phyloP scores from a whole-genome alignment of 1,284 basidiomycete species.

The Sanghuangporus baumii region DNA sequence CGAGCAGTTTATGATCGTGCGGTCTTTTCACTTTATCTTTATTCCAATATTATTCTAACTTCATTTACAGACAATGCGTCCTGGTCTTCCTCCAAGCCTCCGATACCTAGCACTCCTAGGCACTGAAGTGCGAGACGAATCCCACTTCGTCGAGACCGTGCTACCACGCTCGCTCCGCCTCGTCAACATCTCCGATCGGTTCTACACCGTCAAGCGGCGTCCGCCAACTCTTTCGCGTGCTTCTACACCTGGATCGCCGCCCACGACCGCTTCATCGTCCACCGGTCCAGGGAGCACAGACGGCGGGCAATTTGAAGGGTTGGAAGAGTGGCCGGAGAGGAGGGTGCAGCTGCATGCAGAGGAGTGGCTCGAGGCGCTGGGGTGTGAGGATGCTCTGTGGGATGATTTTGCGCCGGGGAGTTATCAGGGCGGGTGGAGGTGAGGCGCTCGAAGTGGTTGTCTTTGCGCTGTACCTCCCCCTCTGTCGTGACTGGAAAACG shows the following conservation, averaged over 20 bases:
- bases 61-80: slow-evolving; percentile 46
- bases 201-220: slow-evolving; percentile 43
- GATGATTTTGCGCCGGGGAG: slow-evolving; percentile 17
- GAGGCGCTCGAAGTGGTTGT: not conserved
- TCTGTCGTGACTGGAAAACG: too few relatives aligned
- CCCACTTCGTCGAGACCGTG: slow-evolving; percentile 45
- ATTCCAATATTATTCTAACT: not conserved
- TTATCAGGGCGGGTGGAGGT: not conserved
- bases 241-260: not conserved
- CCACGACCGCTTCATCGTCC: not conserved
- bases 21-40: not conserved
- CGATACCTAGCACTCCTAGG: slow-evolving; percentile 50
- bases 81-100: slow-evolving; percentile 48
- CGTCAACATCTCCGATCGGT: slow-evolving; percentile 45
- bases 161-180: slow-evolving; percentile 52
- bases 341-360: slow-evolving; percentile 44
- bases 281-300: too few relatives aligned
- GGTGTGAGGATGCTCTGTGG: slow-evolving; percentile 35
- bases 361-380: slow-evolving; percentile 60
- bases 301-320: slow-evolving; percentile 26
- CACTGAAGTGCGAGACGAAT: slow-evolving; percentile 39
- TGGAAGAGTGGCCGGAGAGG: slow-evolving; percentile 52
- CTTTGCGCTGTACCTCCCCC: not conserved
- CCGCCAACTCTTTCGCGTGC: not conserved
- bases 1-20: slow-evolving; percentile 28